phyloP scores from a whole-genome alignment of 2,329 filamentous ascomycete genomes.

The Lachnellula cervina region DNA sequence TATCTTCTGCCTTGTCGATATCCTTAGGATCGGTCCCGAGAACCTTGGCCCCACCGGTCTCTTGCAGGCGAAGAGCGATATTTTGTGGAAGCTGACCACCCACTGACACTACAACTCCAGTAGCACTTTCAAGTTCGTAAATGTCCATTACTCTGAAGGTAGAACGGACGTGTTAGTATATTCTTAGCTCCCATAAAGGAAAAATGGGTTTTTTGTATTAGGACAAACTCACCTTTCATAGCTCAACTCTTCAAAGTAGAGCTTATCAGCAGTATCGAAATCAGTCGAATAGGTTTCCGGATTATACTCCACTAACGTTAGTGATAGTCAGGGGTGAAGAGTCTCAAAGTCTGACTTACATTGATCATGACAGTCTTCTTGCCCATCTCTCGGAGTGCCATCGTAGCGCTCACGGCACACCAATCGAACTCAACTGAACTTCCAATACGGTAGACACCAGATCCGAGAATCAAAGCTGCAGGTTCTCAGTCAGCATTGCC shows the following conservation, averaged over 20 bases:
- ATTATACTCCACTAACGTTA: constrained; percentile 26
- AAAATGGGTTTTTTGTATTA: no score
- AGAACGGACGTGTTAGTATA: no score
- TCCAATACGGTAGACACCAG: constrained; percentile 95
- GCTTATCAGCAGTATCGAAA: constrained; percentile 80
- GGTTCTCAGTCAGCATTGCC: neutral
- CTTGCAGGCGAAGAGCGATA: constrained; percentile 90
- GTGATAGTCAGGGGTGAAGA: constrained; percentile 1
- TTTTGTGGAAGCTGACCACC: constrained; percentile 56
- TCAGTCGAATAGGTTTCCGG: constrained; percentile 74
- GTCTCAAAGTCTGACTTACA: constrained; percentile 37
- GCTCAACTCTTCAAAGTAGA: constrained; percentile 95
- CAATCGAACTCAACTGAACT: constrained; percentile 98
- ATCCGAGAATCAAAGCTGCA: constrained; percentile 72
- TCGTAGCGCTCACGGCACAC: constrained; percentile 93
- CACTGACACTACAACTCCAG: constrained; percentile 88
- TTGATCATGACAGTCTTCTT: constrained; percentile 99
- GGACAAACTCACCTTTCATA: constrained; percentile 62
- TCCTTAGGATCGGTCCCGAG: constrained; percentile 89
- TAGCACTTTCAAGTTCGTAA: constrained; percentile 83
- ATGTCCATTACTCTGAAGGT: constrained; percentile 77
- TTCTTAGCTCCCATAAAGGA: no score
- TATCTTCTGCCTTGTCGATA: constrained; percentile 96
- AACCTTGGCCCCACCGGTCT: constrained; percentile 82
- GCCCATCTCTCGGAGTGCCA: constrained; percentile 48